Conservation (phyloP, 495 filamentous ascomycete genomes). For the Aspergillus indologenus region DNA sequence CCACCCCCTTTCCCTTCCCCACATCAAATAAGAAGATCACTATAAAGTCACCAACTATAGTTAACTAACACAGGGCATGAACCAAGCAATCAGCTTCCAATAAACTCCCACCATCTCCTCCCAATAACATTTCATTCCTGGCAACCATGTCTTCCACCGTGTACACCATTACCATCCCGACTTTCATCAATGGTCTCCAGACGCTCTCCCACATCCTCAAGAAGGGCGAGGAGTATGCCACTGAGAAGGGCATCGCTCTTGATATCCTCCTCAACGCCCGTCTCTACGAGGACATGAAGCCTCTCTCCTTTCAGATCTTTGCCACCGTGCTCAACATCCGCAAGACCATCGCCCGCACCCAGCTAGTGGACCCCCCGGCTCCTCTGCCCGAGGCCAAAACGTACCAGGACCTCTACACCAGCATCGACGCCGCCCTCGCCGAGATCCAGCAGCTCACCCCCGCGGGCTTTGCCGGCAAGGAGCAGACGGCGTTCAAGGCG, state of each 20-base stretch:
- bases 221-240: constrained; percentile 20
- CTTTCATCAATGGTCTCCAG: constrained; percentile 19
- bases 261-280: constrained; percentile 11
- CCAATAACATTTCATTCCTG: not conserved
- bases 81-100: not conserved
- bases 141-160: constrained; percentile 14
- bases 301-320: constrained; percentile 46
- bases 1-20: not conserved
- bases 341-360: constrained; percentile 26
- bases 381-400: constrained; percentile 30
- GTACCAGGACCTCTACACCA: constrained; percentile 37
- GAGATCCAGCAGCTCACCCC: constrained; percentile 33
- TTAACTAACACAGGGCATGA: too few species aligned
- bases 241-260: constrained; percentile 16
- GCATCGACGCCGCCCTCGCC: constrained; percentile 39
- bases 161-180: constrained; percentile 18
- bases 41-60: not conserved
- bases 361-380: not conserved
- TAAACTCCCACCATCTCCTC: not conserved
- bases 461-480: constrained; percentile 34
- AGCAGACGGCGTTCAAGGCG: constrained; percentile 28
- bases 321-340: constrained; percentile 29
- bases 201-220: constrained; percentile 19
- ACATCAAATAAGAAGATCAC: not conserved
- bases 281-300: constrained; percentile 43